A percentile compares a stretch with the other conserved stretches of the same genome.
Evolutionary conservation across 768 basidiomycete genomes (phyloP).

Genomic region (Xanthoconium purpureum): DNA sequence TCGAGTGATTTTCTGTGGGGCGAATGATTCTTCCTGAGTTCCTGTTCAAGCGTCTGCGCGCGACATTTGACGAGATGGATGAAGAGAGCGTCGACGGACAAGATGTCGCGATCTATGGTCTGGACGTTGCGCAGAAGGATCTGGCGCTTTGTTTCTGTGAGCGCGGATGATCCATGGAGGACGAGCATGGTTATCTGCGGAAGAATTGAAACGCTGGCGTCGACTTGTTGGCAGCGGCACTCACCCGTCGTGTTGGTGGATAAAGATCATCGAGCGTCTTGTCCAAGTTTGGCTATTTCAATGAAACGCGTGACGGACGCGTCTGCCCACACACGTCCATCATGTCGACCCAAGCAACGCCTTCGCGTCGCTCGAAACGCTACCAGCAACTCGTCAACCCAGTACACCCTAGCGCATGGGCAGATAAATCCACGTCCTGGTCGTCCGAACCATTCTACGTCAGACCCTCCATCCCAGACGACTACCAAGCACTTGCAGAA

Average conservation of each 20-base stretch:
- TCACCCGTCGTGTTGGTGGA: constrained; percentile 14
- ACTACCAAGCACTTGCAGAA: constrained; percentile 27
- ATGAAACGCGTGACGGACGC: constrained; percentile 22
- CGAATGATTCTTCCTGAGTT: constrained; percentile 46
- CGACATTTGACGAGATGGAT: constrained; percentile 78
- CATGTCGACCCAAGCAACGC: constrained; percentile 27
- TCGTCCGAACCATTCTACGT: constrained; percentile 21
- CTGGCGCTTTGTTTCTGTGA: constrained; percentile 69
- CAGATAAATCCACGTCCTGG: constrained; percentile 30
- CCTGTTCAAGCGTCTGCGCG: constrained; percentile 41
- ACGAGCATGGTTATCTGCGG: constrained; percentile 60
- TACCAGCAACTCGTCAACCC: constrained; percentile 33
- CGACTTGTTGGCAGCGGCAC: not conserved
- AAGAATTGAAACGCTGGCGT: not conserved
- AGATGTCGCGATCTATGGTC: constrained; percentile 46
- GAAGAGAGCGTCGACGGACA: constrained; percentile 77
- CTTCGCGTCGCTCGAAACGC: constrained; percentile 38
- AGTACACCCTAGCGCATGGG: constrained; percentile 23
- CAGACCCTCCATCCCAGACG: constrained; percentile 24
- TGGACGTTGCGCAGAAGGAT: constrained; percentile 63
- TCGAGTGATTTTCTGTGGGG: constrained; percentile 53
- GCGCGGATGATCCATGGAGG: constrained; percentile 70
- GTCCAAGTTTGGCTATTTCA: constrained; percentile 4
- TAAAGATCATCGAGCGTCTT: not conserved
- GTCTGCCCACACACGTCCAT: constrained; percentile 9